Evolutionary conservation across 306 rosid species (phyloP).

Genomic region (Lablab purpureus): DNA sequence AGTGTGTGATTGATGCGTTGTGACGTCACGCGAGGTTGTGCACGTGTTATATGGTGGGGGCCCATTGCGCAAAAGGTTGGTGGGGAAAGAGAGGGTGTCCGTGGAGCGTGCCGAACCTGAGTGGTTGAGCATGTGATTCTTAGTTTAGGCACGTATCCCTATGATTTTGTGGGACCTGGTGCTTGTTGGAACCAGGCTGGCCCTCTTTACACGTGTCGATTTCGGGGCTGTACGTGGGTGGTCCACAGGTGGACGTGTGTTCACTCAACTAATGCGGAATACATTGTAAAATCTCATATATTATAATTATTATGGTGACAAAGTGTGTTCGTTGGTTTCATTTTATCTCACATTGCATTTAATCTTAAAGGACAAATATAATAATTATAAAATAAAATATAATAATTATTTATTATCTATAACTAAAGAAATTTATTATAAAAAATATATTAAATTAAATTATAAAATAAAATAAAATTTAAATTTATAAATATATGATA

Average conservation of each 20-base stretch:
- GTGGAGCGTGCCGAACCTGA: constrained; percentile 48
- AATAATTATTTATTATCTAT: no score
- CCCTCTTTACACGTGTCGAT: constrained; percentile 37
- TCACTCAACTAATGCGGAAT: neutral
- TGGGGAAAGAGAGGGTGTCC: constrained; percentile 44
- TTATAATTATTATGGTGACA: no score
- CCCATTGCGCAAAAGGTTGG: neutral
- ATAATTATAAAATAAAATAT: no score
- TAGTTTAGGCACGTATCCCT: constrained; percentile 55
- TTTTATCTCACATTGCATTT: no score
- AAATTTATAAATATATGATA: no score
- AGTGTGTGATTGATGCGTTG: neutral
- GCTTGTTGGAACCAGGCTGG: constrained; percentile 27
- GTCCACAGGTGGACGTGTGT: constrained; percentile 45
- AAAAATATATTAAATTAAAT: no score
- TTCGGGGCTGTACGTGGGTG: neutral
- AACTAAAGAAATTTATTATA: no score
- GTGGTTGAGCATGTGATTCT: constrained; percentile 48
- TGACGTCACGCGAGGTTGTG: constrained; percentile 51
- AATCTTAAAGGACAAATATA: no score
- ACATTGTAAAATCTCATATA: no score
- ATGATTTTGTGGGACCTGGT: constrained; percentile 45
- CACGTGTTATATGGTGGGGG: constrained; percentile 44
- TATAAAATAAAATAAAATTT: no score
- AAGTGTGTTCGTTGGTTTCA: no score